Evolutionary conservation across 495 filamentous ascomycete species (phyloP).

Genomic region (Penicillium malachiteum): DNA sequence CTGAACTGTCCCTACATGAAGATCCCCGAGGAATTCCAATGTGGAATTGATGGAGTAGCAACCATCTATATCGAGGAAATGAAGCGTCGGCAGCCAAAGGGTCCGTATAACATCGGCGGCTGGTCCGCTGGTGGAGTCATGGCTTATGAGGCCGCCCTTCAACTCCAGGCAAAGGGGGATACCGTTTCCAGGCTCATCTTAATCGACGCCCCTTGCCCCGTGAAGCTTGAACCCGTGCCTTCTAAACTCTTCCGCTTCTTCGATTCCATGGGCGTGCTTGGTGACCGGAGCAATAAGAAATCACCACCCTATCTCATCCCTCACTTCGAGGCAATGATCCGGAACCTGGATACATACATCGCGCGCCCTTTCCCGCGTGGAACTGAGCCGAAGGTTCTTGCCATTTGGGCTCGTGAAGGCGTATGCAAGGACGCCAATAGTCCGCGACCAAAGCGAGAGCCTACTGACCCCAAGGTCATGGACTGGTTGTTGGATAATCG

Average conservation of each 20-base stretch:
- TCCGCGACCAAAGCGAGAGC: neutral
- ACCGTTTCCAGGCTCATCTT: constrained; percentile 31
- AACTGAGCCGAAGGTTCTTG: neutral
- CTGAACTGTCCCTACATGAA: constrained; percentile 66
- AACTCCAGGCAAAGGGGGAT: constrained; percentile 27
- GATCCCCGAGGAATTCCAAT: constrained; percentile 47
- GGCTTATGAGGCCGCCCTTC: constrained; percentile 39
- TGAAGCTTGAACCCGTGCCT: neutral
- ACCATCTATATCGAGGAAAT: constrained; percentile 61
- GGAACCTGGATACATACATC: neutral
- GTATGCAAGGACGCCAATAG: neutral
- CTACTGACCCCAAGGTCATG: neutral
- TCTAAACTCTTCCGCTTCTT: neutral
- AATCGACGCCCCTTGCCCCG: constrained; percentile 31
- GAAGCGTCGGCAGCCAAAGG: constrained; percentile 58
- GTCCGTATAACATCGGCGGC: constrained; percentile 68
- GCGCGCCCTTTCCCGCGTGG: neutral
- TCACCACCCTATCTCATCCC: neutral
- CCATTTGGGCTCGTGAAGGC: neutral
- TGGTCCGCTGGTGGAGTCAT: constrained; percentile 50
- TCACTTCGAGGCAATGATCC: neutral
- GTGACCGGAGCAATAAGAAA: neutral
- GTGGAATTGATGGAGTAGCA: constrained; percentile 29
- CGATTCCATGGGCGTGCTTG: neutral
- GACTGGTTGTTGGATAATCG: neutral